Conservation (phyloP, 208 protist species). For the Angomonas deanei region DNA sequence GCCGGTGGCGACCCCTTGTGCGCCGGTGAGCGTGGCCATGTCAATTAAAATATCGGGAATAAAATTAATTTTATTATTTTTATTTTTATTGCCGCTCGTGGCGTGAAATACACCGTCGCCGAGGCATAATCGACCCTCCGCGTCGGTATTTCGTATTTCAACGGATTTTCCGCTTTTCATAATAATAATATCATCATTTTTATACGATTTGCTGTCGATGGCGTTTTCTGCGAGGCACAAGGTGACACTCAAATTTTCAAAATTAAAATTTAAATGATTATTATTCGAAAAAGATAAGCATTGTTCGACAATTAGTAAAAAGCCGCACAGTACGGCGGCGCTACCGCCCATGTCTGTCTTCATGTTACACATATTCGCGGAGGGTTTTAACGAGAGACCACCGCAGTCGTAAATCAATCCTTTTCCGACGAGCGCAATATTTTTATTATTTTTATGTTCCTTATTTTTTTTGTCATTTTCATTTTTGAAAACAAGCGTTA, state of each 20-base stretch:
- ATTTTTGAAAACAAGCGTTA: constrained; percentile 61
- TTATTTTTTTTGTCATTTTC: constrained; percentile 17
- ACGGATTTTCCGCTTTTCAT: constrained; percentile 86
- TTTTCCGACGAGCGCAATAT: constrained; percentile 77
- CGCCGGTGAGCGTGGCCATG: constrained; percentile 90
- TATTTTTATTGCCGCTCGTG: constrained; percentile 21
- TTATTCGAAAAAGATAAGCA: constrained; percentile 26
- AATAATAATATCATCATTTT: constrained; percentile 80
- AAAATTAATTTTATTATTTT: constrained; percentile 32
- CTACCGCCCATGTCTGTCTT: constrained; percentile 88
- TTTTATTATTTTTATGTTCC: constrained; percentile 20
- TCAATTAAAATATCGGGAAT: constrained; percentile 73
- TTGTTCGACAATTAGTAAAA: constrained; percentile 58
- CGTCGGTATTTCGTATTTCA: constrained; percentile 89
- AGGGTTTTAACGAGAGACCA: constrained; percentile 78
- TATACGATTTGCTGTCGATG: constrained; percentile 57
- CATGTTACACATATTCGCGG: constrained; percentile 77
- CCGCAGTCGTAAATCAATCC: constrained; percentile 88
- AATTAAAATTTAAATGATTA: neutral
- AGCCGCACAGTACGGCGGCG: constrained; percentile 70
- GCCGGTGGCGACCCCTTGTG: constrained; percentile 83
- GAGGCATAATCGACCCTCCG: constrained; percentile 85
- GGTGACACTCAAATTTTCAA: constrained; percentile 59
- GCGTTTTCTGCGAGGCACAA: constrained; percentile 87
- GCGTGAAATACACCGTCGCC: constrained; percentile 86